phyloP scores from a whole-genome alignment of 2,329 filamentous ascomycete species.

The Raffaelea ambrosiae region DNA sequence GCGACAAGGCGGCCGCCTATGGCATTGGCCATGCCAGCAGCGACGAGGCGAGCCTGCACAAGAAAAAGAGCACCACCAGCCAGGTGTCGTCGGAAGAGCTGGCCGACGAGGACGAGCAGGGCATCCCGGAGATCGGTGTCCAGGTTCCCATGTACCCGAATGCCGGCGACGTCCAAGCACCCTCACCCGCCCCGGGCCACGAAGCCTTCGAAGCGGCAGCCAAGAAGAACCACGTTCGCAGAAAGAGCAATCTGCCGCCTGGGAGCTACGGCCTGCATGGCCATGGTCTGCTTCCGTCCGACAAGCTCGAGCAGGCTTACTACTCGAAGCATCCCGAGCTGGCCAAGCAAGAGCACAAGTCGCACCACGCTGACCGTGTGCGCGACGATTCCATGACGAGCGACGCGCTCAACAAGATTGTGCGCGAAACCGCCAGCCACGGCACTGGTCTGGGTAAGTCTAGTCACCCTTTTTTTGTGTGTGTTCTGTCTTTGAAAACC shows the following conservation, averaged over 20 bases:
- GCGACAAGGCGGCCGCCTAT: constrained; percentile 74
- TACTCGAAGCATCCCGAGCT: constrained; percentile 87
- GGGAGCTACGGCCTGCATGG: constrained; percentile 92
- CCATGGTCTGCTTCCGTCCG: constrained; percentile 65
- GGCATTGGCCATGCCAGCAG: constrained; percentile 60
- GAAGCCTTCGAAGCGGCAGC: constrained; percentile 22
- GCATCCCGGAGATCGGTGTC: constrained; percentile 85
- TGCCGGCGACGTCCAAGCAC: constrained; percentile 92
- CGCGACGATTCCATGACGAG: constrained; percentile 79
- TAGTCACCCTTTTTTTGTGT: background rate
- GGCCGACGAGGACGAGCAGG: constrained; percentile 69
- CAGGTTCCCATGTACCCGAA: constrained; percentile 90
- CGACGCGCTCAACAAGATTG: constrained; percentile 83
- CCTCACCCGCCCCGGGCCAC: constrained; percentile 61
- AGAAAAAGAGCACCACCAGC: constrained; percentile 52
- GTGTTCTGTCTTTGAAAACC: background rate
- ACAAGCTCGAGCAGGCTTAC: constrained; percentile 85
- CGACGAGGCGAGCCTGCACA: constrained; percentile 42
- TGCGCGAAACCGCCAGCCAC: constrained; percentile 58
- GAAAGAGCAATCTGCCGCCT: constrained; percentile 64
- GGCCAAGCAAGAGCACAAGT: constrained; percentile 62
- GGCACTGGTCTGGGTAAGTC: constrained; percentile 42
- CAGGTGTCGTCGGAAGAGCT: constrained; percentile 38
- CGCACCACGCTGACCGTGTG: constrained; percentile 45
- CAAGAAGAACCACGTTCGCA: constrained; percentile 56